These are phyloP conservation scores for Phylloporus sp. DNA, from an alignment of 768 basidiomycete species.

Conservation along the genomic window DNA sequence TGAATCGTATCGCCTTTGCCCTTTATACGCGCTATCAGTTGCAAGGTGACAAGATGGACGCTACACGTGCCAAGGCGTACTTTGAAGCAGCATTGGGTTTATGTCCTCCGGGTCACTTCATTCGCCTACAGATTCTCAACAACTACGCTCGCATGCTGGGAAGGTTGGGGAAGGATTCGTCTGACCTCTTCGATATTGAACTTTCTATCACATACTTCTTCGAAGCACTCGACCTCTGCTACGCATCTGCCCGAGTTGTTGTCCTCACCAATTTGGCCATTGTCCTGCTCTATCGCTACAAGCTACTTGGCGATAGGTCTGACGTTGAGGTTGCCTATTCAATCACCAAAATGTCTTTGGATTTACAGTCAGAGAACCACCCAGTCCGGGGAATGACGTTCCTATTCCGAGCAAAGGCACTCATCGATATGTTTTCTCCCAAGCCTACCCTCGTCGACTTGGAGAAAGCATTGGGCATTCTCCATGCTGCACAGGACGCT, in stretches of 20 bases:
- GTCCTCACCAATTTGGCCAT: conserved; percentile 10
- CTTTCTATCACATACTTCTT: conserved; percentile 14
- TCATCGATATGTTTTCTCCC: conserved; percentile 9
- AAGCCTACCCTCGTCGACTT: conserved; percentile 8
- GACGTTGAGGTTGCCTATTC: conserved; percentile 24
- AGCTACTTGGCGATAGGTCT: neutral
- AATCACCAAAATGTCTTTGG: conserved; percentile 10
- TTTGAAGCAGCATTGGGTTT: conserved; percentile 11
- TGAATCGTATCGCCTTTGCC: conserved; percentile 13
- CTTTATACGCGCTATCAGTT: conserved; percentile 22
- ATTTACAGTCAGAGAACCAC: conserved; percentile 13
- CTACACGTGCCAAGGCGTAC: conserved; percentile 15
- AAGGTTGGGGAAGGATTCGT: conserved; percentile 7
- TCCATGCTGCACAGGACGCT: conserved; percentile 10
- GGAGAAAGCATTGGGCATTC: conserved; percentile 16
- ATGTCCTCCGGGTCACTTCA: conserved; percentile 5
- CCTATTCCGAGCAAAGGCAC: conserved; percentile 17
- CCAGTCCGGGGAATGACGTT: conserved; percentile 11
- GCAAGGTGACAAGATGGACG: conserved; percentile 14
- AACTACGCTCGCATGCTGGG: conserved; percentile 11
- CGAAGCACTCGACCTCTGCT: conserved; percentile 16
- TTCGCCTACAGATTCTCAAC: conserved; percentile 8
- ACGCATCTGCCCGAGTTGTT: conserved; percentile 5
- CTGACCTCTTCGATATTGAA: conserved; percentile 9
- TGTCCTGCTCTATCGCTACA: conserved; percentile 8